Base-by-base conservation (phyloP, 306 rosid genomes). In the Pueraria montana region DNA sequence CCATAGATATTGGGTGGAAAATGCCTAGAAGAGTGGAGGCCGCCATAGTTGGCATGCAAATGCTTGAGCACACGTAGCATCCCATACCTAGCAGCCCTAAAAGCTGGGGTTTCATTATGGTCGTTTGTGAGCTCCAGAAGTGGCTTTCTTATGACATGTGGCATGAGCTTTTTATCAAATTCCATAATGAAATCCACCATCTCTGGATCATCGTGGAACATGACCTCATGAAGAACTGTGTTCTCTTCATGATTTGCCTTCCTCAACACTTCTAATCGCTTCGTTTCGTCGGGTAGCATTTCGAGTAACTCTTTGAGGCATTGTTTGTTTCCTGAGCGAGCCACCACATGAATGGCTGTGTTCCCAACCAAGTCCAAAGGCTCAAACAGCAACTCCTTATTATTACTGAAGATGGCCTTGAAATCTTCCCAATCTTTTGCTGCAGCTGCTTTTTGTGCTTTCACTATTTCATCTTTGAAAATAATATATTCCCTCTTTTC, bases 141-240 rank as follows among this genome's bases (percentile, higher is more conserved):
- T 5, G 0, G 7, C 0, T 34, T 0, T 34, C 0, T 34, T 4
- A 4, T 7, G 1, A 1, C 0, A 0, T 5, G 8, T 5, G 40
- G 40, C 8, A 34, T 5, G 40, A 34, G n/a, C n/a, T n/a, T n/a
- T n/a, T n/a, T n/a, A n/a, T n/a, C n/a, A n/a, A n/a, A 34, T 4
- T 5, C 2, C 11, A 53, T 18, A 5, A 64, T 64, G 2, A 32
- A 12, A 2, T 53, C 61, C 61, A 53, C 61, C 61, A 36, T 64
- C 0, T 32, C 6, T 3, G 34, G 66, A 59, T 59, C 64, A 63
- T 63, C 12, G 3, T 5, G n/a, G n/a, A 14, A 34, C 0, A 34
- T 6, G 0, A 2, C 23, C 45, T 70, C 76, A 5, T 70, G 76
- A 46, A 70, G 76, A n/a, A 13, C 0, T 0, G 40, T 70, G 76